Evolutionary conservation across 2,329 filamentous ascomycete species (phyloP).

Genomic region (Cryphonectria naterciae): DNA sequence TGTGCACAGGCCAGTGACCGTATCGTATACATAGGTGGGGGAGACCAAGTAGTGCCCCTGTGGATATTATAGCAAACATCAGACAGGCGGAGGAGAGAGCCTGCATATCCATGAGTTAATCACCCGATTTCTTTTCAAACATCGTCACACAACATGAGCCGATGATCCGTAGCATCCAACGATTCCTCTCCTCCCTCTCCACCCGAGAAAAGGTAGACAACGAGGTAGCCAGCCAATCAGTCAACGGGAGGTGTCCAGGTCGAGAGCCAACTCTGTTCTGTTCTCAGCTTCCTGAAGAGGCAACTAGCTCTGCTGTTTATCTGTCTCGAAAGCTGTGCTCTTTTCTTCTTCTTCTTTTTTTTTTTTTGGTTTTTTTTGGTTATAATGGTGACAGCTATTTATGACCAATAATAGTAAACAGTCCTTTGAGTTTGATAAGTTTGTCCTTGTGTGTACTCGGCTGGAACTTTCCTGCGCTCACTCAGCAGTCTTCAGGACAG

Average conservation of each 20-base stretch:
- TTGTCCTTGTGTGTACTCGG: not conserved
- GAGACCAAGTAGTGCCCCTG: not conserved
- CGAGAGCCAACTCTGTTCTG: not conserved
- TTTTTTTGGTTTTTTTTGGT: not conserved
- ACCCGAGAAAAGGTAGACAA: not conserved
- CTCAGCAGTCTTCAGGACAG: not conserved
- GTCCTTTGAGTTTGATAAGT: not conserved
- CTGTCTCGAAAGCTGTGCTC: not conserved
- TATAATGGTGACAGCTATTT: not conserved
- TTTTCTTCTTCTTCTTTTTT: not conserved
- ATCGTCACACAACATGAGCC: slow-evolving; percentile 18
- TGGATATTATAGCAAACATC: not conserved
- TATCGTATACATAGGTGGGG: not conserved
- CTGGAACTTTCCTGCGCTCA: not conserved
- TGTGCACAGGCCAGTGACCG: not conserved
- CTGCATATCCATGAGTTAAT: not conserved
- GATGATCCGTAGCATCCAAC: not conserved
- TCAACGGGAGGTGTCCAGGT: not conserved
- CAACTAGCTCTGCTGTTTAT: slow-evolving; percentile 1
- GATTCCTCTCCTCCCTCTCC: not conserved
- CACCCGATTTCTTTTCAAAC: not conserved
- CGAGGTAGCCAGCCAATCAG: not conserved
- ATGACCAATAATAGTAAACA: not conserved
- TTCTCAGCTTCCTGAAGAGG: slow-evolving; percentile 4
- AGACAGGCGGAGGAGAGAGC: not conserved